phyloP scores from a whole-genome alignment of 306 rosid genomes.

The Bauhinia variegata region DNA sequence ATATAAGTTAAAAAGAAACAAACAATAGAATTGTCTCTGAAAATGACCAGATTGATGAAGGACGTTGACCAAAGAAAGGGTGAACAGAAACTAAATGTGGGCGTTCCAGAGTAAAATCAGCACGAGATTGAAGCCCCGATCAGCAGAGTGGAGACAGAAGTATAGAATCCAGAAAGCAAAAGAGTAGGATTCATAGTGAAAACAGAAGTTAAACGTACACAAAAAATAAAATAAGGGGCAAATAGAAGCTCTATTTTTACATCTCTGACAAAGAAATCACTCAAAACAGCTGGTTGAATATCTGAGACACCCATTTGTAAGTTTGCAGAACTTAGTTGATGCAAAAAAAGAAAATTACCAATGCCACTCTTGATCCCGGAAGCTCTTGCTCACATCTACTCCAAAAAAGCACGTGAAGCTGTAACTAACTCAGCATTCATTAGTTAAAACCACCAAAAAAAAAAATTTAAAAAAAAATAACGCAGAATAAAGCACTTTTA shows the following conservation, averaged over 20 bases:
- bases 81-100: not conserved
- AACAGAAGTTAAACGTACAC: constrained; percentile 2
- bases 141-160: constrained; percentile 25
- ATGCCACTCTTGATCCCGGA: constrained; percentile 43
- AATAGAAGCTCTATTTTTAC: not conserved
- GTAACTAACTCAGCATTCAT: constrained; percentile 15
- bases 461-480: not conserved
- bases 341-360: constrained; percentile 38
- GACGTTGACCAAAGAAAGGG: not conserved
- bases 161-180: not conserved
- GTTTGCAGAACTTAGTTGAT: constrained; percentile 20
- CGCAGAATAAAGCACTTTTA: constrained; percentile 41
- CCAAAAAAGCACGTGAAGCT: constrained; percentile 31
- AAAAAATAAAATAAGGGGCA: not conserved
- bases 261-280: constrained; percentile 17
- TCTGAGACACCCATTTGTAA: constrained; percentile 13
- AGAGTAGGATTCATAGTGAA: constrained; percentile 14
- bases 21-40: not conserved
- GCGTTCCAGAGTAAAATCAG: constrained; percentile 1
- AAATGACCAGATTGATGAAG: constrained; percentile 29
- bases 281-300: not conserved
- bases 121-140: constrained; percentile 19
- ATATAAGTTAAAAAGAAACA: not conserved
- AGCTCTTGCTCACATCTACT: constrained; percentile 30
- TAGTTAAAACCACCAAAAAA: not conserved